Conservation (phyloP, 306 rosid species). For the Pachyrhizus erosus region DNA sequence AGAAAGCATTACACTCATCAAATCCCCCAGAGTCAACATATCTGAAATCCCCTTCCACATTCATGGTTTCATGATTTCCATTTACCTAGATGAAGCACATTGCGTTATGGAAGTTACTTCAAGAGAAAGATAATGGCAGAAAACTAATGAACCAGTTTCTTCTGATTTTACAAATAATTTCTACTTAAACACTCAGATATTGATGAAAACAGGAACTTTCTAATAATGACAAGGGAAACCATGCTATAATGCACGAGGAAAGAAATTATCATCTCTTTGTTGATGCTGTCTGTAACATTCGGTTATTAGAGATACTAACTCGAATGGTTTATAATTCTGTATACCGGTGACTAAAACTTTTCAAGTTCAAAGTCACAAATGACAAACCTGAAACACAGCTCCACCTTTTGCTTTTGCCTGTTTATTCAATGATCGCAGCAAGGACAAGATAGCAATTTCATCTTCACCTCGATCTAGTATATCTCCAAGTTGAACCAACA, state of each 20-base stretch:
- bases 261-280: neutral
- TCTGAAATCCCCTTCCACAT: slow-evolving; percentile 95
- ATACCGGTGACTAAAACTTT: neutral
- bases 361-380: slow-evolving; percentile 39
- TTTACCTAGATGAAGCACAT: slow-evolving; percentile 62
- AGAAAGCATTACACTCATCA: slow-evolving; percentile 80
- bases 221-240: slow-evolving; percentile 14
- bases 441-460: slow-evolving; percentile 91
- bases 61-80: slow-evolving; percentile 97
- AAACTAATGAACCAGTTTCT: neutral
- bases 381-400: slow-evolving; percentile 91
- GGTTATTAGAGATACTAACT: neutral
- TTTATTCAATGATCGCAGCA: slow-evolving; percentile 79
- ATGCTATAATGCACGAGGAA: neutral
- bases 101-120: slow-evolving; percentile 10
- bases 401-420: slow-evolving; percentile 91
- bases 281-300: neutral
- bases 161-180: slow-evolving; percentile 10
- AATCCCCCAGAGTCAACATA: slow-evolving; percentile 79
- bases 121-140: neutral
- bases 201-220: neutral
- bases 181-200: slow-evolving; percentile 3
- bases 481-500: slow-evolving; percentile 94
- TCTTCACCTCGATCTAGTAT: slow-evolving; percentile 95
- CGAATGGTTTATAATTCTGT: neutral